phyloP scores from a whole-genome alignment of 1,139 yeast genomes.

The Kodamaea alishanica region DNA sequence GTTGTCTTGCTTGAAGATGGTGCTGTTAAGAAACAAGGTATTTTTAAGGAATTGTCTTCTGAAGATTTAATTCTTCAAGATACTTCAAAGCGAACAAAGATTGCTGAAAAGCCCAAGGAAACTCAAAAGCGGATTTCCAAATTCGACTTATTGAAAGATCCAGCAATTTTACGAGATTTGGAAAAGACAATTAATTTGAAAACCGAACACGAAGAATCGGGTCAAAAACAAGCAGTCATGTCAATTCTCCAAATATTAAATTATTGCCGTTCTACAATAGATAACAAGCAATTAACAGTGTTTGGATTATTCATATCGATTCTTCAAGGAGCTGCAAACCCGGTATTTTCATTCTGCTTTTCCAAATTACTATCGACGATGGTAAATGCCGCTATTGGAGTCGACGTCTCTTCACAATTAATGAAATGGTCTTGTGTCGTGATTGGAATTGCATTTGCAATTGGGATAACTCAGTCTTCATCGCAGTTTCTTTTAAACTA shows the following conservation, averaged over 20 bases:
- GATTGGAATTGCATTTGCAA: conserved; percentile 54
- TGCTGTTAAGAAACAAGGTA: conserved; percentile 32
- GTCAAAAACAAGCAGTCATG: conserved; percentile 13
- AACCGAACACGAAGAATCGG: conserved; percentile 3
- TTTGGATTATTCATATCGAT: conserved; percentile 55
- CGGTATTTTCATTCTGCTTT: conserved; percentile 74
- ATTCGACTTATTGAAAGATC: conserved; percentile 21
- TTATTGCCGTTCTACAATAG: conserved; percentile 31
- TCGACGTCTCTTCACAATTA: conserved; percentile 24
- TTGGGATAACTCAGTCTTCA: conserved; percentile 55
- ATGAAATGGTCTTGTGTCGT: conserved; percentile 67
- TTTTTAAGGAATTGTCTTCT: conserved; percentile 10
- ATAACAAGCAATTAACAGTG: conserved; percentile 32
- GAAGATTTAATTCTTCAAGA: conserved; percentile 11
- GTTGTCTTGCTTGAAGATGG: conserved; percentile 63
- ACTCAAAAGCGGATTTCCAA: conserved; percentile 1
- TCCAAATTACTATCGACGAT: conserved; percentile 62
- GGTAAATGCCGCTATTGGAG: conserved; percentile 39
- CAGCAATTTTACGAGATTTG: conserved; percentile 23
- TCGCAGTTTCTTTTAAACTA: conserved; percentile 50
- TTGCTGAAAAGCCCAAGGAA: background rate
- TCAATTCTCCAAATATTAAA: conserved; percentile 33
- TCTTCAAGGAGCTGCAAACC: conserved; percentile 61
- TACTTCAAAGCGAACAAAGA: background rate
- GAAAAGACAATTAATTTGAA: conserved; percentile 11